Base-by-base conservation (phyloP, 116 monocot species). In the Posidonia oceanica region DNA sequence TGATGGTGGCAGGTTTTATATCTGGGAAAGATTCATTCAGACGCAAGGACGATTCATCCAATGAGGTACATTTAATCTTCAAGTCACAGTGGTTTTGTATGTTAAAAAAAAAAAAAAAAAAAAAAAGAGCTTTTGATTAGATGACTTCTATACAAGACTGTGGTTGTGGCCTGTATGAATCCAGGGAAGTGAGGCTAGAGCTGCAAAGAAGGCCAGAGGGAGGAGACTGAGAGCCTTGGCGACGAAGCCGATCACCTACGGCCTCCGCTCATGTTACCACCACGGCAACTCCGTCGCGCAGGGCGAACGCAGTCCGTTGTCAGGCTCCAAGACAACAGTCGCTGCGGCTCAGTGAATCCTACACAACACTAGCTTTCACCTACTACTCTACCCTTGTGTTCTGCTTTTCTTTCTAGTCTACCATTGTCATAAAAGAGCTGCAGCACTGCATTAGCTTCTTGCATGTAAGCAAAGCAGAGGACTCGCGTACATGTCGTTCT, bases 181-280 rank as follows among this genome's bases (percentile, higher is more conserved):
- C 1, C 65, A 65, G 65, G 41, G 42, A 41, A n/a, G 36, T 10
- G 41, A 41, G 42, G 41, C 18, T 14, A 65, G 41, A 65, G 65
- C 17, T 8, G 41, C 40, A 11, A 65, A 10, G 65, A 65, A 11
- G 39, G 16, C n/a, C 2, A 65, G n/a, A 41, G 65, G 39, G 36
- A 65, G 18, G 18, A 65, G 65, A 8, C 41, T 65, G 40, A 39
- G 65, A 18, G 42, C 65, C n/a, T 42, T 65, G 17, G 17, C 65
- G 4, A 40, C 40, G 65, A 65, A 65, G 42, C 65, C 65, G 65
- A 65, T 65, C 5, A 40, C 65, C n/a, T 42, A 65, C 41, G 18
- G 65, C 3, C 39, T 65, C 17, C 39, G 42, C 0, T 65, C 65
- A 17, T 65, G 65, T 18, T 65, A 65, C 41, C 39, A 39, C 40